Evolutionary conservation across 1,139 yeast species (phyloP), one percentile per base, ranked within the genome.

Genomic region (Nakaseomyces uthaithaninus): DNA sequence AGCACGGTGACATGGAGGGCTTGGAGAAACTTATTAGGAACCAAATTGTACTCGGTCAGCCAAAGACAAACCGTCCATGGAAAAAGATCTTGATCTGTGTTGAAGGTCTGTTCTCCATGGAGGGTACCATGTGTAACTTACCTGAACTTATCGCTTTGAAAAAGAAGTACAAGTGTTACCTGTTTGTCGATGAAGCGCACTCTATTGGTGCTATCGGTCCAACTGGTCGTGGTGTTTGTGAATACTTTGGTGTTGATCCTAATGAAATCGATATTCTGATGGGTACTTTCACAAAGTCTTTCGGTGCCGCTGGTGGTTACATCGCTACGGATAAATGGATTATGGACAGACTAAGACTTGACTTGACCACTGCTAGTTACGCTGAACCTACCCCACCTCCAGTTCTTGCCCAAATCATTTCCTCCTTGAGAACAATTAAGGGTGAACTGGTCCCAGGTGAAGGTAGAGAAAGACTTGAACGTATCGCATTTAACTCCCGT

Each of bases 241-340:
- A 93, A 60, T 85, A 85, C 64, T 91, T 83, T 59, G 80, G 80
- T 37, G 75, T 91, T 42, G 75, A 78, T 49, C 91, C 97, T 28
- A 62, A 67, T 16, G 74, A 76, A 39, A 71, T 91, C 40, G 99
- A 91, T 64, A 67, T 93, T 46, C 67, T 91, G 52, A 91, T 91
- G 99, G 99, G 99, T 38, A 91, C 99, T 7, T 74, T 93, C 44
- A 93, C 98, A 41, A 91, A 91, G 65, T 86, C 96, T 4, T 91
- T 91, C 63, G 98, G 99, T 57, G 97, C 98, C 22, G 87, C 97
- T 36, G 99, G 99, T 57, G 99, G 98, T 37, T 91, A 91, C 60
- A 69, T 91, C 49, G 93, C 95, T 17, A 94, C 82, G 40, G 72
- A 72, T 49, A 73, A 76, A 56, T 65, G 63, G 39, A 66, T 85